Evolutionary conservation across 345 rosid genomes (phyloP).

Genomic region (Corchorus olitorius): DNA sequence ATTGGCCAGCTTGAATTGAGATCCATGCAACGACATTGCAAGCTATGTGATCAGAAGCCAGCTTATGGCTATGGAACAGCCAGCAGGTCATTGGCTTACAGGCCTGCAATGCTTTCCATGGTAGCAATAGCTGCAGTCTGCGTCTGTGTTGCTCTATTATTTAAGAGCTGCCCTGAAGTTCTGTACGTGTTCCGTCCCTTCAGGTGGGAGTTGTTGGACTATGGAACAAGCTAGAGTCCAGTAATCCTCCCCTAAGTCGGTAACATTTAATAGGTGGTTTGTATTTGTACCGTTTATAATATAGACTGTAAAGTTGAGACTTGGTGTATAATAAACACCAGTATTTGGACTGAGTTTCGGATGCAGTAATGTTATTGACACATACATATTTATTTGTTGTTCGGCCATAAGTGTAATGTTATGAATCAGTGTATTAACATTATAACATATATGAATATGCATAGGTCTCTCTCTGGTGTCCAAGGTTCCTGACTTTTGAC

Average conservation of each 20-base stretch:
- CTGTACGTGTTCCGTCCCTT: conserved; percentile 86
- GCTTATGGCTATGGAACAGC: conserved; percentile 42
- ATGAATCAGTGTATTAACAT: conserved; percentile 8
- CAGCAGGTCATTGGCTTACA: conserved; percentile 65
- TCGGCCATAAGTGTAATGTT: conserved; percentile 4
- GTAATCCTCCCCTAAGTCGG: conserved; percentile 14
- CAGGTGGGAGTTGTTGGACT: conserved; percentile 94
- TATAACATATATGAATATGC: not conserved
- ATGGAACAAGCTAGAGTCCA: conserved; percentile 68
- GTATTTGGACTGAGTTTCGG: conserved; percentile 27
- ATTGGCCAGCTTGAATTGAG: conserved; percentile 40
- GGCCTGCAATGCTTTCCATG: conserved; percentile 98
- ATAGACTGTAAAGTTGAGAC: conserved; percentile 45
- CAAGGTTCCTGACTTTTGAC: not conserved
- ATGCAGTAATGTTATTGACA: conserved; percentile 19
- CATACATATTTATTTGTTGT: conserved; percentile 18
- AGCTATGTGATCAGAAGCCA: conserved; percentile 65
- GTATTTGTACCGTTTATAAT: conserved; percentile 29
- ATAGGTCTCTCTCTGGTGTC: conserved; percentile 1
- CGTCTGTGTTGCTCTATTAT: conserved; percentile 93
- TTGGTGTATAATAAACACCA: conserved; percentile 30
- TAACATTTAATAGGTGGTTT: conserved; percentile 28
- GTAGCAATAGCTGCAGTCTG: conserved; percentile 97
- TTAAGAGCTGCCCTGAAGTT: conserved; percentile 96
- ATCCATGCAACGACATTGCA: conserved; percentile 50